Conservation (phyloP, 805 yeast genomes). For the Monosporozyma siamensis region DNA sequence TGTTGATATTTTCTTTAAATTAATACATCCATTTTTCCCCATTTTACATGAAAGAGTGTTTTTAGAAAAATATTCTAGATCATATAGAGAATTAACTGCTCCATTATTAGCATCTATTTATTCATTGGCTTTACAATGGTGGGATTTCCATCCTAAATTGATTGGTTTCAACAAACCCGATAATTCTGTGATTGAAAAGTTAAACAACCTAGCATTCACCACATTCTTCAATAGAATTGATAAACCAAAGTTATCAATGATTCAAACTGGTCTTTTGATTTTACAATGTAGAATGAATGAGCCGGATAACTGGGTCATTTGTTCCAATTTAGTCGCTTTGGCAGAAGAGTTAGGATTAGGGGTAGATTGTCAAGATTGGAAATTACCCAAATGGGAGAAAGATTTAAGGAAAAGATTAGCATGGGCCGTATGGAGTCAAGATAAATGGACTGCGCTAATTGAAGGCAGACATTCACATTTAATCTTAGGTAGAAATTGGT, state of each 20-base stretch:
- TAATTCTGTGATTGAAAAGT: slow-evolving; percentile 37
- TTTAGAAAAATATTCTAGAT: slow-evolving; percentile 79
- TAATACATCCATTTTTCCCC: slow-evolving; percentile 87
- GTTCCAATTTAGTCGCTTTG: slow-evolving; percentile 77
- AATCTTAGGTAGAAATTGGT: slow-evolving; percentile 66
- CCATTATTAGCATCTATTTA: slow-evolving; percentile 88
- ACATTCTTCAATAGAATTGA: slow-evolving; percentile 65
- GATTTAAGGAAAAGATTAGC: slow-evolving; percentile 81
- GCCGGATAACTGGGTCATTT: slow-evolving; percentile 75
- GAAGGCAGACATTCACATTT: slow-evolving; percentile 83
- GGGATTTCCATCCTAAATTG: slow-evolving; percentile 67
- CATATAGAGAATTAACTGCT: slow-evolving; percentile 86
- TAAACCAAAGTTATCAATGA: slow-evolving; percentile 83
- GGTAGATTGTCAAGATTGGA: slow-evolving; percentile 85
- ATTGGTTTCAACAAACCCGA: slow-evolving; percentile 75
- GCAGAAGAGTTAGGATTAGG: slow-evolving; percentile 90
- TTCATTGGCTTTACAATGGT: slow-evolving; percentile 82
- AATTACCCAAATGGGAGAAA: slow-evolving; percentile 90
- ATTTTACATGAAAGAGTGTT: slow-evolving; percentile 86
- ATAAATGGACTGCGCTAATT: slow-evolving; percentile 78
- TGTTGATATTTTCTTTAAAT: slow-evolving; percentile 71
- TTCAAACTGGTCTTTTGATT: slow-evolving; percentile 77
- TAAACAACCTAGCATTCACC: slow-evolving; percentile 58
- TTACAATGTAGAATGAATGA: slow-evolving; percentile 49
- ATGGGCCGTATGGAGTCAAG: slow-evolving; percentile 92